Percentiles rank a stretch among this genome's conserved stretches.
These are phyloP conservation scores for Noccaea bulbosa DNA, from an alignment of 345 rosid species.

Conservation along the genomic window DNA sequence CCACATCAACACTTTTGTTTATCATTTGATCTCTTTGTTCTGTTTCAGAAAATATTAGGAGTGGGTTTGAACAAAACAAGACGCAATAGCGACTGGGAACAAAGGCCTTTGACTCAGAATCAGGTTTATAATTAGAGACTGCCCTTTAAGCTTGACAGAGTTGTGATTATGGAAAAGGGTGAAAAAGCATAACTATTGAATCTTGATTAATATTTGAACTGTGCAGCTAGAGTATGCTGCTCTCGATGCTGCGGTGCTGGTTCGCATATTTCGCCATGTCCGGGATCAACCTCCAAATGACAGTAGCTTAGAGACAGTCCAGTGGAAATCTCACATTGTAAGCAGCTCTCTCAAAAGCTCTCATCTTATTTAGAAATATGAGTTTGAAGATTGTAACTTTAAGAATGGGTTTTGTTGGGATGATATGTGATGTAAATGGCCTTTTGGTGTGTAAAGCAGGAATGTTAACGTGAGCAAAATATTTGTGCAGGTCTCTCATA, in stretches of 20 bases:
- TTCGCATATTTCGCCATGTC: slow-evolving; percentile 71
- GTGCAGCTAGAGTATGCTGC: slow-evolving; percentile 94
- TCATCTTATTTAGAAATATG: background rate
- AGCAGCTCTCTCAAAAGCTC: slow-evolving; percentile 37
- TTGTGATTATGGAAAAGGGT: no score
- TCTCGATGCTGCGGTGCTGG: slow-evolving; percentile 84
- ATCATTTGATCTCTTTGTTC: slow-evolving; percentile 2
- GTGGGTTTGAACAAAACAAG: slow-evolving; percentile 89
- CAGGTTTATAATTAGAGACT: slow-evolving; percentile 53
- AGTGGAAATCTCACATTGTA: slow-evolving; percentile 85
- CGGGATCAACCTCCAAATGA: slow-evolving; percentile 51
- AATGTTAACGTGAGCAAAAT: background rate
- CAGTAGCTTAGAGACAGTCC: slow-evolving; percentile 48
- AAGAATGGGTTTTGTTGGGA: background rate
- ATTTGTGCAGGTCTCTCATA: slow-evolving; percentile 58
- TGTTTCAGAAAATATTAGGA: slow-evolving; percentile 79
- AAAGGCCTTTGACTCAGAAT: slow-evolving; percentile 72
- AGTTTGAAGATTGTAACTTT: no score
- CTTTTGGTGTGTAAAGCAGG: slow-evolving; percentile 21
- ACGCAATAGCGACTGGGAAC: slow-evolving; percentile 88
- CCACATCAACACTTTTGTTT: background rate
- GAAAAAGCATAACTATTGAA: background rate
- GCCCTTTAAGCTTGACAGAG: no score
- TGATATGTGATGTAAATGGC: background rate
- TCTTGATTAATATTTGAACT: background rate